Percentiles rank a stretch among this genome's conserved stretches.
Evolutionary conservation across 805 yeast species (phyloP).

Genomic region (Starmera dryadoides): DNA sequence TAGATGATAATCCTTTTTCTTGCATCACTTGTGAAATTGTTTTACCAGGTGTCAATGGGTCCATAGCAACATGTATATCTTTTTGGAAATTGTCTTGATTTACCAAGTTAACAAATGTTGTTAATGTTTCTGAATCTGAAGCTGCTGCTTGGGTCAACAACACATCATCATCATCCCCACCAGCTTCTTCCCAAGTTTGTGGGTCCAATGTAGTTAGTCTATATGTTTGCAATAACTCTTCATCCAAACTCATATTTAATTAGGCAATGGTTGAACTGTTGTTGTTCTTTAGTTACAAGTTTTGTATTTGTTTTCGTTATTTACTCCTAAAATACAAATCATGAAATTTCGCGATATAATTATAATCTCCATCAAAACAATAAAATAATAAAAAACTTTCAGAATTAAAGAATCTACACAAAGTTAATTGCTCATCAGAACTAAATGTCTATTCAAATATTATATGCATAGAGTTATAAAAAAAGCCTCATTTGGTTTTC

Average conservation of each 20-base stretch:
- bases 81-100: conserved; percentile 20
- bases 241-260: conserved; percentile 12
- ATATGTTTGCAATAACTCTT: conserved; percentile 29
- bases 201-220: conserved; percentile 38
- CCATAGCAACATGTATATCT: conserved; percentile 31
- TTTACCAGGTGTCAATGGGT: conserved; percentile 50
- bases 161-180: neutral
- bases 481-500: too few species aligned
- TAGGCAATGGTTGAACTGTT: neutral
- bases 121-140: conserved; percentile 4
- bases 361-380: too few species aligned
- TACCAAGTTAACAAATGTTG: conserved; percentile 12
- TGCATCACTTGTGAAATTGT: conserved; percentile 35
- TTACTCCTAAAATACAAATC: neutral
- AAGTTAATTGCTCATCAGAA: too few species aligned
- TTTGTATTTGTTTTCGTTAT: neutral
- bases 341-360: too few species aligned
- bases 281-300: neutral
- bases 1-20: conserved; percentile 32
- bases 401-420: too few species aligned
- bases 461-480: too few species aligned
- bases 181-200: conserved; percentile 23
- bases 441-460: too few species aligned
- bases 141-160: conserved; percentile 2
- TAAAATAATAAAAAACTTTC: too few species aligned